phyloP scores from a whole-genome alignment of 2,329 filamentous ascomycete genomes.

The Diaporthe helianthi region DNA sequence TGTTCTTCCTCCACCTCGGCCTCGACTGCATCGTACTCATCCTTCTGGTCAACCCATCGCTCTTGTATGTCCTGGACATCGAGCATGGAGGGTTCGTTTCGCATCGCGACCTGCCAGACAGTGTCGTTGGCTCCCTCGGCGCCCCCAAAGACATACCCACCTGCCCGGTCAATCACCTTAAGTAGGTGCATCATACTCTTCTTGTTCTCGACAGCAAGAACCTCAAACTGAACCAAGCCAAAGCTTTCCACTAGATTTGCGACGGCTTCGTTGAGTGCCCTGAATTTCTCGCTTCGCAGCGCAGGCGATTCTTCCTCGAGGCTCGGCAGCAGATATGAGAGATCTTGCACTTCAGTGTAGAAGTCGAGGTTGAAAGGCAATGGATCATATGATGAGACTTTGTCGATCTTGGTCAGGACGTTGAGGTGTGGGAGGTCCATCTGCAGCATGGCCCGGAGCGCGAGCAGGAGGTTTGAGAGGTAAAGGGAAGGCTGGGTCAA shows the following conservation, averaged over 20 bases:
- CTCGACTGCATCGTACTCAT: constrained; percentile 85
- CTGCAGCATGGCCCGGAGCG: constrained; percentile 95
- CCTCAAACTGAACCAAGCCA: constrained; percentile 88
- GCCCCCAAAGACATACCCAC: constrained; percentile 90
- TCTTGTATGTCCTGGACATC: constrained; percentile 93
- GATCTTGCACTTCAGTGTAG: constrained; percentile 96
- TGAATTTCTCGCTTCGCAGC: constrained; percentile 76
- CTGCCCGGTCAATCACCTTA: constrained; percentile 87
- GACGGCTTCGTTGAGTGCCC: constrained; percentile 84
- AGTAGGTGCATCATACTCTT: constrained; percentile 94
- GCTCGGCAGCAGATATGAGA: constrained; percentile 81
- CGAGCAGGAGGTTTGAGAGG: constrained; percentile 91
- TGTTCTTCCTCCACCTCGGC: constrained; percentile 77
- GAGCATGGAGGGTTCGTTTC: constrained; percentile 75
- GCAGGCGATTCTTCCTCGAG: constrained; percentile 80
- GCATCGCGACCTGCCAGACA: constrained; percentile 96
- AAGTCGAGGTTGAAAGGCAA: constrained; percentile 95
- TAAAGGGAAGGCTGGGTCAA: constrained; percentile 93
- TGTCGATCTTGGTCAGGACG: constrained; percentile 97
- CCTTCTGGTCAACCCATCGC: constrained; percentile 90
- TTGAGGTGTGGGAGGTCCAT: constrained; percentile 97
- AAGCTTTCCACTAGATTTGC: constrained; percentile 89
- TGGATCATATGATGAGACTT: constrained; percentile 81
- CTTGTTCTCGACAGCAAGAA: constrained; percentile 94
- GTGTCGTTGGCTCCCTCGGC: constrained; percentile 93